Base-by-base conservation (phyloP, 495 filamentous ascomycete genomes). In the Schizothecium vesticola region DNA sequence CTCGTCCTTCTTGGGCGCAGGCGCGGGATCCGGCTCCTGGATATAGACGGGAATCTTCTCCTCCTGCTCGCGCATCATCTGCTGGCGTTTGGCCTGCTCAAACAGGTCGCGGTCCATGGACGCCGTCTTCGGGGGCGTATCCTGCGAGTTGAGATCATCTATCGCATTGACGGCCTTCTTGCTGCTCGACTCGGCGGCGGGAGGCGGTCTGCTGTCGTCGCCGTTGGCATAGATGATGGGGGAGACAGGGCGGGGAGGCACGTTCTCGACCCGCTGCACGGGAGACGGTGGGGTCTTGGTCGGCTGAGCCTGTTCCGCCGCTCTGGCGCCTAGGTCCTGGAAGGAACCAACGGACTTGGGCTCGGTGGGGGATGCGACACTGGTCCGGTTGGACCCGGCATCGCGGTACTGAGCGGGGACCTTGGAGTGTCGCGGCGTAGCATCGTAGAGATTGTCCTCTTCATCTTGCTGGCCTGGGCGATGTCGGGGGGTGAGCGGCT, bases 1-100 rank as follows among this genome's bases (percentile, higher is more conserved):
- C 21, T 87, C 84, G 51, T 81, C 71, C 63, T 72, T 71, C 64
- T 77, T 72, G 1, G 70, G 73, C 0, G 72, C 70, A 0, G 71
- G 63, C 10, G 74, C 75, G 4, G 72, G 71, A 23, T 72, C 69
- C 13, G 70, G 61, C 58, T 74, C 73, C 16, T 63, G 66, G 23
- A 72, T 66, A 25, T 73, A 72, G n/a, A 81, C 80, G 11, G 80
- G 77, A 12, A 85, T 86, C 78, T 85, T 86, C 75, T 86, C 82
- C 69, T 86, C 82, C 69, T 82, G 75, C 22, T 78, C 63, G 29
- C 73, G 63, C 22, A 77, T 69, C 22, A 74, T 60, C 56, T 70
- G 67, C 69, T 76, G 67, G 19, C 73, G 71, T 73, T 75, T 78
- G 28, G 73, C 73, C 57, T 75, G 67, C 67, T 80, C 77, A 59